Evolutionary conservation across 805 yeast genomes (phyloP).

Genomic region (Kockiozyma suomiensis): DNA sequence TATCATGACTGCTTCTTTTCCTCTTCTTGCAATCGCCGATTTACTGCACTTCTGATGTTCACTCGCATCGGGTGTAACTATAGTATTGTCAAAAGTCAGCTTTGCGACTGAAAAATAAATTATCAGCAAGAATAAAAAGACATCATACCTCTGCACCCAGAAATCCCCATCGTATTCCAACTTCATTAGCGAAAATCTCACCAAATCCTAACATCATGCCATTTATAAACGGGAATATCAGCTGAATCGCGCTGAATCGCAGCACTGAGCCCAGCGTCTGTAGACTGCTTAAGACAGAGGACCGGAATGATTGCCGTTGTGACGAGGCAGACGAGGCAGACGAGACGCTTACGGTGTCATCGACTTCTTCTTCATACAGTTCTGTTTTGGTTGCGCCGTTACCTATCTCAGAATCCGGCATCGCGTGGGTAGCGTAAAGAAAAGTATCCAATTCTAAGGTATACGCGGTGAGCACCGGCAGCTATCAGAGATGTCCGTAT

Average conservation of each 20-base stretch:
- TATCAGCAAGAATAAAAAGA: no score
- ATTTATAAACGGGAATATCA: constrained; percentile 83
- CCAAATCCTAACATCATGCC: constrained; percentile 97
- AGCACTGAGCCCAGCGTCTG: constrained; percentile 1
- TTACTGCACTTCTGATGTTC: constrained; percentile 17
- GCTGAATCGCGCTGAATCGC: constrained; percentile 55
- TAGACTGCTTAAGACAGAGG: neutral
- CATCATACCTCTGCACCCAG: constrained; percentile 65
- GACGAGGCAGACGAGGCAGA: neutral
- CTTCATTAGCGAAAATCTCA: constrained; percentile 89
- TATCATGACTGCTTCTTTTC: neutral
- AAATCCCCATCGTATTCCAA: constrained; percentile 81
- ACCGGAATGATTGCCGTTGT: neutral
- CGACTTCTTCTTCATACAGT: neutral
- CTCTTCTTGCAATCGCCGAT: constrained; percentile 4
- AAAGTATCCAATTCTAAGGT: no score
- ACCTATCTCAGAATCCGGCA: neutral
- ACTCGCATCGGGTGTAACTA: constrained; percentile 23
- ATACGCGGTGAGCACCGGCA: no score
- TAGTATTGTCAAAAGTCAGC: no score
- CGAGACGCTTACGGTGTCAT: neutral
- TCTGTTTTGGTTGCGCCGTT: neutral
- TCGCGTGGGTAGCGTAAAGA: no score
- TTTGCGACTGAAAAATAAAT: no score
- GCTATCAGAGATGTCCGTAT: neutral